Percentiles rank a stretch among this genome's conserved stretches.
Evolutionary conservation across 345 rosid genomes (phyloP).

Genomic region (Sisymbrium altissimum): DNA sequence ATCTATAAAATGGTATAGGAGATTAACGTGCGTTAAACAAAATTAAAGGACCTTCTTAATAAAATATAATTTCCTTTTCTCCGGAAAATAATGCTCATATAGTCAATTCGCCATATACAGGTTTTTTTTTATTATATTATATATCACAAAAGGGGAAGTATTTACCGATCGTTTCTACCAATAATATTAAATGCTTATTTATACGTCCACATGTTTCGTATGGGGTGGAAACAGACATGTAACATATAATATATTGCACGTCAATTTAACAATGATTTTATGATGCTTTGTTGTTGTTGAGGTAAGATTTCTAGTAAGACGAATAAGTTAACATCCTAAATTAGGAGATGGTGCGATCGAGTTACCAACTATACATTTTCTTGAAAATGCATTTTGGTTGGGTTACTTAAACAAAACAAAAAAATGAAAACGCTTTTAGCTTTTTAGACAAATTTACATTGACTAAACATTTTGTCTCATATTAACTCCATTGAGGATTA

Average conservation of each 20-base stretch:
- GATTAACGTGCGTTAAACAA: background rate
- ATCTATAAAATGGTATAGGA: background rate
- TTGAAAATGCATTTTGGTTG: background rate
- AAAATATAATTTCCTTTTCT: background rate
- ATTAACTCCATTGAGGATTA: too few relatives aligned
- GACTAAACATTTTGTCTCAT: too few relatives aligned
- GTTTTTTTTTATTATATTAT: background rate
- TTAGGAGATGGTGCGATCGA: background rate
- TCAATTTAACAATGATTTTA: background rate
- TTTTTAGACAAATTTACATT: background rate
- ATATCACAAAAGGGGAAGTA: background rate
- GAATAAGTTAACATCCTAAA: background rate
- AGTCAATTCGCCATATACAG: background rate
- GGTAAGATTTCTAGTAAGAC: background rate
- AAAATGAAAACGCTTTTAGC: background rate
- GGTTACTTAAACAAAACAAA: background rate
- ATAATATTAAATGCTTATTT: background rate
- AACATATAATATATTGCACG: background rate
- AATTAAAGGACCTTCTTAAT: background rate
- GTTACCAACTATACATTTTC: background rate
- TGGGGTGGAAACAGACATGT: background rate
- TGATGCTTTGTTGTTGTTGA: background rate
- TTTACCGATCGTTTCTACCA: background rate
- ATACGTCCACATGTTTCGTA: conserved; percentile 20
- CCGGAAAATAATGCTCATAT: background rate